Conservation (phyloP, 176 grass and related monocot species). For the Zoysia japonica region DNA sequence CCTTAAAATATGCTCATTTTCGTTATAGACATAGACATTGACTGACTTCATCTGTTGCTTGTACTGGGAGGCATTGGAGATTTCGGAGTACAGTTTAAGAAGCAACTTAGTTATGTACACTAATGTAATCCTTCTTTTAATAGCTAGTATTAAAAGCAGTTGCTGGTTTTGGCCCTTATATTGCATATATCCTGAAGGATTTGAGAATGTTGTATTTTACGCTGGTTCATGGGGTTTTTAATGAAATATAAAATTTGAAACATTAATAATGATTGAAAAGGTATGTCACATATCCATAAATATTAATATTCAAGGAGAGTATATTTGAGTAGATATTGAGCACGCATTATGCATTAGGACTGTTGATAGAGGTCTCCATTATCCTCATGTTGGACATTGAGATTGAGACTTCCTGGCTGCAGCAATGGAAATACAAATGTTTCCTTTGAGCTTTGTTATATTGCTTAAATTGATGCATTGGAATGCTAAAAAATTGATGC, state of each 20-base stretch:
- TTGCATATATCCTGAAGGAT: too few relatives aligned
- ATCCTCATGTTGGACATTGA: background rate
- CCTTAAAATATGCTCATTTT: constrained; percentile 11
- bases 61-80: background rate
- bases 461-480: background rate
- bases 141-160: background rate
- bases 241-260: too few relatives aligned
- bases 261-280: too few relatives aligned
- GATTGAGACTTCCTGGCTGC: background rate
- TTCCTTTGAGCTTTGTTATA: background rate
- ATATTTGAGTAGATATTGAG: too few relatives aligned
- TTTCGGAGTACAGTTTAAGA: constrained; percentile 1
- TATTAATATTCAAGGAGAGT: too few relatives aligned
- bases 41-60: constrained; percentile 24
- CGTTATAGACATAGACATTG: background rate
- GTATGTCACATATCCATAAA: too few relatives aligned
- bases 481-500: background rate
- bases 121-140: background rate
- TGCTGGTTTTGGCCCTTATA: background rate
- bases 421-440: background rate
- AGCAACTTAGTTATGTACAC: background rate
- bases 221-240: too few relatives aligned
- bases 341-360: too few relatives aligned
- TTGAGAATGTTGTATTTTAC: too few relatives aligned
- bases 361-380: background rate